phyloP scores from a whole-genome alignment of 345 rosid genomes.

The Arabis hirsuta region DNA sequence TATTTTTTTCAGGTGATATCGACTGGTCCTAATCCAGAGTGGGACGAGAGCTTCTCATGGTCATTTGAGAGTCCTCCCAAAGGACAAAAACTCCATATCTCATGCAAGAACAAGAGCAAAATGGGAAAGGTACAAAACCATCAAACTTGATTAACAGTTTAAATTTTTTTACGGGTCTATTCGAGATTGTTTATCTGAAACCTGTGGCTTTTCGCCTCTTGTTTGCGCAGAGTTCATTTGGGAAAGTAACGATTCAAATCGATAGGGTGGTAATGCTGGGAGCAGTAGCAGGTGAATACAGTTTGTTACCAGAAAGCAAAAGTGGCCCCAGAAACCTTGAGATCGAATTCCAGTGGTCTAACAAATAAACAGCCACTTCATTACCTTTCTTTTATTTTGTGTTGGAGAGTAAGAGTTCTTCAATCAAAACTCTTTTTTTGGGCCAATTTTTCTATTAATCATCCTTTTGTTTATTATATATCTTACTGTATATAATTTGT shows the following conservation, averaged over 20 bases:
- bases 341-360: conserved; percentile 98
- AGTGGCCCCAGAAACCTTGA: conserved; percentile 92
- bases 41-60: conserved; percentile 99
- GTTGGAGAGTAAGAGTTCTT: conserved; percentile 21
- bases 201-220: not conserved
- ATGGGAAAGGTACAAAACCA: conserved; percentile 85
- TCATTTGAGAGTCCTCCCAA: conserved; percentile 98
- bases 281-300: conserved; percentile 91
- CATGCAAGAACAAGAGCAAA: conserved; percentile 99
- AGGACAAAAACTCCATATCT: conserved; percentile 96
- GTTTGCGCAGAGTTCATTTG: conserved; percentile 81
- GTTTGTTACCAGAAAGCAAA: conserved; percentile 89
- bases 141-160: not conserved
- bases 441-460: conserved; percentile 17
- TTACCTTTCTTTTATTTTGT: not conserved
- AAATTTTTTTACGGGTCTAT: not conserved
- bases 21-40: conserved; percentile 96
- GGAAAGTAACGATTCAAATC: conserved; percentile 96
- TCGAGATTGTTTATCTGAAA: not conserved
- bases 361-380: conserved; percentile 51
- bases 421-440: conserved; percentile 21
- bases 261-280: conserved; percentile 98
- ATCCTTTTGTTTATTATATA: conserved; percentile 10
- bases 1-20: conserved; percentile 65
- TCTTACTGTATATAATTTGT: conserved; percentile 42